Base-by-base conservation (phyloP, 2,329 filamentous ascomycete genomes). In the Sarocladium brachiariae region DNA sequence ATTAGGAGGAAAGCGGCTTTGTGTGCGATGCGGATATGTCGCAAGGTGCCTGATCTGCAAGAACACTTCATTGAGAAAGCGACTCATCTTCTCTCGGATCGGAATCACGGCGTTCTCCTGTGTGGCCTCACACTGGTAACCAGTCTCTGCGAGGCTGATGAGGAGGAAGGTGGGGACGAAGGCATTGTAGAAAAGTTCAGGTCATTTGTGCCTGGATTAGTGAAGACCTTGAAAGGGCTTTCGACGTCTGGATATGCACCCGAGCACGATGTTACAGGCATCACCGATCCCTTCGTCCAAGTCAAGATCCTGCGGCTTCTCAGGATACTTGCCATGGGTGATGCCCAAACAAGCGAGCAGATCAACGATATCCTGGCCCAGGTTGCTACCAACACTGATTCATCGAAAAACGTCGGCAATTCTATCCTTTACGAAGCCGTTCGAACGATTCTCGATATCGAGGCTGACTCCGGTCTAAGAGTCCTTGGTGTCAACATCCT, bases 21-120 rank as follows among this genome's bases (percentile, higher is more conserved):
- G n/a, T 99, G 93, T 70, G 93, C 93, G 48, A 99, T 99, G 93
- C 83, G 91, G 58, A 96, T 99, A 76, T 96, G 91, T 72, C 86
- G 90, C 61, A 99, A 99, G 70, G 93, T 99, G 10, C 93, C 95
- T 5, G 93, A 99, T 66, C 73, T 99, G 50, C 89, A 96, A 68
- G 95, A 99, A 67, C 91, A 99, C 70, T 99, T 99, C 63, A 66
- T 96, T 52, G 93, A 99, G 54, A 97, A 97, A 68, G 88, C 92
- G 14, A 87, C 93, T 54, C 78, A 89, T 24, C 76, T 99, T 9
- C 74, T 99, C 19, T 87, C 89, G 23, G 93, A 99, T 68, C 80
- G 93, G 54, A 99, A 99, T 69, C 93, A 99, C 59, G 95, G 93
- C 33, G 95, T 99, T 16, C 71, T 99, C 46, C 77, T 99, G 10